Percentiles rank a stretch among this genome's conserved stretches.
Evolutionary conservation across 805 yeast species (phyloP).

Genomic region (Teunomyces tritomae): DNA sequence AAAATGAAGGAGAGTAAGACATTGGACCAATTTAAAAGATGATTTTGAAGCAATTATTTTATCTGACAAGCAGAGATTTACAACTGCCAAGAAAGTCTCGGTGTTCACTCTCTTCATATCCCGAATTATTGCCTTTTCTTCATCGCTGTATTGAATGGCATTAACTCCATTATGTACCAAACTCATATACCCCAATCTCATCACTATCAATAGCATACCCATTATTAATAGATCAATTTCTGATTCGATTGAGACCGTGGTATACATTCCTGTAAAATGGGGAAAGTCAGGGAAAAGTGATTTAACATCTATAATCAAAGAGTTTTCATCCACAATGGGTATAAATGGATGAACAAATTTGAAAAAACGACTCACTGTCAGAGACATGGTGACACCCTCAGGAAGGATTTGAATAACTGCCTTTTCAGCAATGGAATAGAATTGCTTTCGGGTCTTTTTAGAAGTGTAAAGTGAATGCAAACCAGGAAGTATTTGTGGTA

Average conservation of each 20-base stretch:
- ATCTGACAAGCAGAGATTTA: constrained; percentile 35
- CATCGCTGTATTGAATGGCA: constrained; percentile 23
- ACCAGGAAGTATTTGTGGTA: constrained; percentile 4
- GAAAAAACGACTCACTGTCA: constrained; percentile 32
- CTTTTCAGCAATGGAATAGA: constrained; percentile 26
- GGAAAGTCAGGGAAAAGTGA: constrained; percentile 24
- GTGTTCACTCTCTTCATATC: constrained; percentile 31
- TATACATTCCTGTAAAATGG: constrained; percentile 15
- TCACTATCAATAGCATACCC: constrained; percentile 28
- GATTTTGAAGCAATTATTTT: constrained; percentile 28
- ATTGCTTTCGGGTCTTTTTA: constrained; percentile 19
- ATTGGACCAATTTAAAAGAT: constrained; percentile 35
- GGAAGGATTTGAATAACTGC: constrained; percentile 32
- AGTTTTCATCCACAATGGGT: constrained; percentile 32
- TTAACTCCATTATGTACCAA: constrained; percentile 34
- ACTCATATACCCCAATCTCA: constrained; percentile 38
- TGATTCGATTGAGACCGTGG: constrained; percentile 21
- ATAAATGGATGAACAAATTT: constrained; percentile 40
- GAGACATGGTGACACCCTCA: constrained; percentile 18
- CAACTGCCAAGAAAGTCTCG: constrained; percentile 26
- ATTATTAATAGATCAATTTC: constrained; percentile 30
- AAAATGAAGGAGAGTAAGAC: constrained; percentile 29
- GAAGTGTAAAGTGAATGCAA: constrained; percentile 2
- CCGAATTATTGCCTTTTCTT: constrained; percentile 25
- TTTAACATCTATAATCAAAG: constrained; percentile 24